phyloP scores from a whole-genome alignment of 345 rosid genomes.

The Psidium guajava region DNA sequence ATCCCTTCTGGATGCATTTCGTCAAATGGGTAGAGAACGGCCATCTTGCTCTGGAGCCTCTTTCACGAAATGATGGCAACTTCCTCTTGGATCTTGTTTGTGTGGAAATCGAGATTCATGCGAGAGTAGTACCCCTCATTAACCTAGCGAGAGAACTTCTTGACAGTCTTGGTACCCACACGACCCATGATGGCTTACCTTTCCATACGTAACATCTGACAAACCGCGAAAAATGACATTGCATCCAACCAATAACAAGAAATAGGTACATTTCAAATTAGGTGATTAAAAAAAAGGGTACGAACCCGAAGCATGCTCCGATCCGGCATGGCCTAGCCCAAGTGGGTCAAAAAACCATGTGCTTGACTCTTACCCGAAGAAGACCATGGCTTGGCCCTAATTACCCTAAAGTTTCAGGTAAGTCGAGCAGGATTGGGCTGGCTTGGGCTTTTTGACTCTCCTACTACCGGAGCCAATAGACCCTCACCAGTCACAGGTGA shows the following conservation, averaged over 20 bases:
- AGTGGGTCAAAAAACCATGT: too few relatives aligned
- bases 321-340: too few relatives aligned
- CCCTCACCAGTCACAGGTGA: too few relatives aligned
- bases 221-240: not conserved
- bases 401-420: too few relatives aligned
- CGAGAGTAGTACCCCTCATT: slow-evolving; percentile 77
- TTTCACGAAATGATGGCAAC: slow-evolving; percentile 82
- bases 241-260: not conserved
- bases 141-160: slow-evolving; percentile 84
- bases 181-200: slow-evolving; percentile 45
- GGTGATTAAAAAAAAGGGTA: too few relatives aligned
- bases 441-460: too few relatives aligned
- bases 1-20: slow-evolving; percentile 78
- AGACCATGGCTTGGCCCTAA: too few relatives aligned
- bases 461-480: too few relatives aligned
- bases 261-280: not conserved
- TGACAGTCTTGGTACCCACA: slow-evolving; percentile 87
- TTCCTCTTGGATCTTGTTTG: slow-evolving; percentile 75
- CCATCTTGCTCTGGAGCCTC: slow-evolving; percentile 81
- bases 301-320: too few relatives aligned
- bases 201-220: not conserved
- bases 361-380: too few relatives aligned
- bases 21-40: slow-evolving; percentile 75
- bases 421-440: too few relatives aligned
- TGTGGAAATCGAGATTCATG: slow-evolving; percentile 82